Percentiles rank a stretch among this genome's conserved stretches.
Conservation (phyloP, 1,284 basidiomycete genomes). For the Ustilago tritici region DNA sequence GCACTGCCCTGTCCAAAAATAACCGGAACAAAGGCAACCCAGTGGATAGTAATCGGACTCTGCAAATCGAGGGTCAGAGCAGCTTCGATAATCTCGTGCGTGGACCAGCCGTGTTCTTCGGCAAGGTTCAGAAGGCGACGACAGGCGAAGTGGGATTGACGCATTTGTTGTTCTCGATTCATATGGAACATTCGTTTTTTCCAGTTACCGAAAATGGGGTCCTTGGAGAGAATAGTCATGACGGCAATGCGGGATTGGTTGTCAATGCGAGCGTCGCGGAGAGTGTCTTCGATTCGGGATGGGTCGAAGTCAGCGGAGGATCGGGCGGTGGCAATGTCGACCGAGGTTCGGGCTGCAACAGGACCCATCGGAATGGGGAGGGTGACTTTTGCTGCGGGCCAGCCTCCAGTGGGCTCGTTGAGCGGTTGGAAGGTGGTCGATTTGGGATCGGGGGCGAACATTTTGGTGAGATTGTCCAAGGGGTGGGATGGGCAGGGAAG, state of each 20-base stretch:
- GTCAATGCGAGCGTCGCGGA: constrained; percentile 61
- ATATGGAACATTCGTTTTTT: constrained; percentile 64
- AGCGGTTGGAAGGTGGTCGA: constrained; percentile 49
- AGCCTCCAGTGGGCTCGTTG: constrained; percentile 31
- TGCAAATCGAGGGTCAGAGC: constrained; percentile 60
- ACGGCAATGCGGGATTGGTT: constrained; percentile 56
- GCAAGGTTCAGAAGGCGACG: constrained; percentile 59
- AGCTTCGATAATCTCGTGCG: constrained; percentile 62
- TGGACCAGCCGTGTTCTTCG: constrained; percentile 59
- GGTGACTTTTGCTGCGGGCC: constrained; percentile 49
- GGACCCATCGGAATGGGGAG: constrained; percentile 62
- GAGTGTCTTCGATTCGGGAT: constrained; percentile 54
- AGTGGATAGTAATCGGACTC: constrained; percentile 59
- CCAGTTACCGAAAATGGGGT: constrained; percentile 62
- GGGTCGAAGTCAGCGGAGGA: constrained; percentile 54
- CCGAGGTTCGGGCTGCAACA: constrained; percentile 50
- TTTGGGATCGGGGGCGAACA: constrained; percentile 41
- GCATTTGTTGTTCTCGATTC: constrained; percentile 65
- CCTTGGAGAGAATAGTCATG: constrained; percentile 50
- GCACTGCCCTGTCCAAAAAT: constrained; percentile 61
- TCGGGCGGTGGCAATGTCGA: constrained; percentile 55
- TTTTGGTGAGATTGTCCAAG: constrained; percentile 6
- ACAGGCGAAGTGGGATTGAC: constrained; percentile 61
- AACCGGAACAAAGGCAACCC: constrained; percentile 66
- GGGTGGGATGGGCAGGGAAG: neutral